phyloP scores from a whole-genome alignment of 805 yeast genomes.

The Tetrapisispora taiwanensis region DNA sequence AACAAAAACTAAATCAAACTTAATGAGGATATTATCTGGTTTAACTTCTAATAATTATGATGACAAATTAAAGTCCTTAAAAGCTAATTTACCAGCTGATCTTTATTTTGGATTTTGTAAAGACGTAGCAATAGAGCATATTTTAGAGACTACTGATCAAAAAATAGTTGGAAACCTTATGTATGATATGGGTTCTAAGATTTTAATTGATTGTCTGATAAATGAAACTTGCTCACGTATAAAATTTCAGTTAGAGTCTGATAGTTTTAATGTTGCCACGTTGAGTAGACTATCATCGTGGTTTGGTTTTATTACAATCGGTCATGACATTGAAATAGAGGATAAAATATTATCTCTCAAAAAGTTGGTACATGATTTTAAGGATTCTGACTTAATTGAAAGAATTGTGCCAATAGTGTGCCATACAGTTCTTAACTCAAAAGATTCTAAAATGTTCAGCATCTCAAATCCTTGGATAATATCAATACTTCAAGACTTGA shows the following conservation, averaged over 20 bases:
- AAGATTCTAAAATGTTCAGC: conserved; percentile 57
- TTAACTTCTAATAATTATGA: not conserved
- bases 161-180: conserved; percentile 68
- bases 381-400: conserved; percentile 50
- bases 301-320: conserved; percentile 76
- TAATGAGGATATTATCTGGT: conserved; percentile 18
- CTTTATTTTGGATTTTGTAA: conserved; percentile 34
- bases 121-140: not conserved
- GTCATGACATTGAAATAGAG: conserved; percentile 63
- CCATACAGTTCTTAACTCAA: conserved; percentile 64
- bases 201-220: conserved; percentile 52
- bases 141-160: conserved; percentile 48
- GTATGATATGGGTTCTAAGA: conserved; percentile 45
- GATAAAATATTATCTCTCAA: conserved; percentile 67
- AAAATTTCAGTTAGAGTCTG: conserved; percentile 42
- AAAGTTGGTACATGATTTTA: conserved; percentile 68
- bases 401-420: conserved; percentile 82
- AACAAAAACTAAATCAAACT: conserved; percentile 14
- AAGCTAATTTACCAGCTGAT: conserved; percentile 33
- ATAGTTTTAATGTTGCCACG: conserved; percentile 55
- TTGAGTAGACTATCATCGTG: conserved; percentile 82
- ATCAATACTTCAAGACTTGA: conserved; percentile 67
- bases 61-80: conserved; percentile 35
- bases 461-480: conserved; percentile 88
- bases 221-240: conserved; percentile 58